These are phyloP conservation scores for Solanum okadae DNA, from an alignment of 257 asterid species.

Conservation along the genomic window DNA sequence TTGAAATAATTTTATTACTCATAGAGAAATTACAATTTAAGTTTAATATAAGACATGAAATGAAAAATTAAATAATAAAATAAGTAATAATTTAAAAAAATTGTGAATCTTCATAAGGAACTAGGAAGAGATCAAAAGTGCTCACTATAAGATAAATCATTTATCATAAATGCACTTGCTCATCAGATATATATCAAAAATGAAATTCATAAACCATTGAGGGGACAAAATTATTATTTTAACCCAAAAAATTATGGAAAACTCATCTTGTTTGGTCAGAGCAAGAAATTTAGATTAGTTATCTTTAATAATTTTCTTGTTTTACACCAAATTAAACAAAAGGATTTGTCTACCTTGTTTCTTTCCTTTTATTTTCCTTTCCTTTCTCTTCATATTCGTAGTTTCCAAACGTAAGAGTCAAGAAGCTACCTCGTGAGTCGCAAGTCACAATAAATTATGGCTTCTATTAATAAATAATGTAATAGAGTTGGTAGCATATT, in stretches of 20 bases:
- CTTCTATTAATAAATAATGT: neutral
- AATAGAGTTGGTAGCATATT: neutral
- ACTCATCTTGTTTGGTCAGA: neutral
- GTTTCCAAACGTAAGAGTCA: neutral
- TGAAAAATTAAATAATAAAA: neutral
- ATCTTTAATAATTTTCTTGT: neutral
- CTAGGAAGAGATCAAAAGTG: neutral
- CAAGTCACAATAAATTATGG: neutral
- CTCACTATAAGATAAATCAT: neutral
- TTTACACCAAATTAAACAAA: neutral
- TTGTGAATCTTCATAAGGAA: neutral
- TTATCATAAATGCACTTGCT: neutral
- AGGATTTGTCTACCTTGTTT: neutral
- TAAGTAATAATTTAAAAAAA: neutral
- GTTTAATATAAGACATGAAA: neutral
- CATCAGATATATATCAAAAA: neutral
- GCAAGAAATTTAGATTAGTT: neutral
- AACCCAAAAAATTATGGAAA: too few relatives aligned
- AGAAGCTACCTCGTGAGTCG: neutral
- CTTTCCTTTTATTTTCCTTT: neutral
- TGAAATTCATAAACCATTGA: neutral
- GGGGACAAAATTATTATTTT: too few relatives aligned
- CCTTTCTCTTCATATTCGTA: neutral
- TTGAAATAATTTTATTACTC: neutral
- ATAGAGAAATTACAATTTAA: neutral